Conservation (phyloP, 176 grass and related monocot species). For the Pontederia paniculata region DNA sequence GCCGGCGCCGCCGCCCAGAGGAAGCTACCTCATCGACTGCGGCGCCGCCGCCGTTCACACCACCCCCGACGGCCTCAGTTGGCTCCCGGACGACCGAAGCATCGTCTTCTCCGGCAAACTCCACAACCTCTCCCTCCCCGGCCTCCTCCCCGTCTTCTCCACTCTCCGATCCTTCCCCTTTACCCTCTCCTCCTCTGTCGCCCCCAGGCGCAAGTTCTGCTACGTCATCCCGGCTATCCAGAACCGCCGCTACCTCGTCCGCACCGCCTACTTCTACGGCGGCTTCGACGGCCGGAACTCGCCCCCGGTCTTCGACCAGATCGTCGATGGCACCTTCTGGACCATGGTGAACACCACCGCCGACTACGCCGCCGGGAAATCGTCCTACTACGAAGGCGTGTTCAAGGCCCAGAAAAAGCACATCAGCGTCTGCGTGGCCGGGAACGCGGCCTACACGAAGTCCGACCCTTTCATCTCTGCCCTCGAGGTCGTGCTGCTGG, state of each 20-base stretch:
- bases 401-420: constrained; percentile 46
- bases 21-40: constrained; percentile 54
- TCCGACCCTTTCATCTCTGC: constrained; percentile 67
- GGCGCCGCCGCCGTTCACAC: constrained; percentile 17
- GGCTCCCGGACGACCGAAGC: constrained; percentile 28
- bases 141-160: constrained; percentile 49
- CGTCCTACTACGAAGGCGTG: constrained; percentile 82
- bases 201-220: constrained; percentile 47
- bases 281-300: constrained; percentile 4
- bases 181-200: not conserved
- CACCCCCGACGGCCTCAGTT: constrained; percentile 35
- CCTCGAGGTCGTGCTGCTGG: constrained; percentile 64
- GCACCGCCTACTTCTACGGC: constrained; percentile 74
- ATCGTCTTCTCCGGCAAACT: constrained; percentile 38
- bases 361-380: constrained; percentile 39
- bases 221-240: constrained; percentile 42
- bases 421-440: constrained; percentile 57
- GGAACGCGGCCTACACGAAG: constrained; percentile 49
- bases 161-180: constrained; percentile 56
- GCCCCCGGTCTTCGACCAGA: constrained; percentile 64
- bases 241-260: constrained; percentile 63
- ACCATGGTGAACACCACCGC: constrained; percentile 65
- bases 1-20: not conserved
- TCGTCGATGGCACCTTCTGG: constrained; percentile 84
- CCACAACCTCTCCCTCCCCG: constrained; percentile 17